These are phyloP conservation scores for Aspergillus novofumigatus DNA, from an alignment of 2,329 filamentous ascomycete genomes.

Conservation along the genomic window DNA sequence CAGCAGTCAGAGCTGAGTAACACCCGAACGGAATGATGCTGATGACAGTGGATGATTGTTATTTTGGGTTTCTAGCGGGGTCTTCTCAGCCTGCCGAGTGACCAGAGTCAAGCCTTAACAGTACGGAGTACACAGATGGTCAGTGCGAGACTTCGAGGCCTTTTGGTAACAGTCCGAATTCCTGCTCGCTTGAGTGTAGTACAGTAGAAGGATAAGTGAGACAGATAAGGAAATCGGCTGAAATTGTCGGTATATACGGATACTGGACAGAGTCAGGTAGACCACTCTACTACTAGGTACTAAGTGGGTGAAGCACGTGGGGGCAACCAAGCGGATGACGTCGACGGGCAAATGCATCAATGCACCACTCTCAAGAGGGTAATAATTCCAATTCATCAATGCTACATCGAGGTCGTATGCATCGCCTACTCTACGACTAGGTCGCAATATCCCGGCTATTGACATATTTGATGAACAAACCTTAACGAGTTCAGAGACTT, in stretches of 20 bases:
- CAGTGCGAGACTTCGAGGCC: background rate
- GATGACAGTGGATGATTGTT: background rate
- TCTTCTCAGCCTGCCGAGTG: background rate
- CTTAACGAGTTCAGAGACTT: background rate
- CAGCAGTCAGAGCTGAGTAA: background rate
- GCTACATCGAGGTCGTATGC: background rate
- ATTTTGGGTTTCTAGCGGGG: background rate
- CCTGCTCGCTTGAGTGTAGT: background rate
- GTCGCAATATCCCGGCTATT: background rate
- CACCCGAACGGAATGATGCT: background rate
- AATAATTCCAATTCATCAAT: background rate
- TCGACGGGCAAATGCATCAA: background rate
- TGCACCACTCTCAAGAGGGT: background rate
- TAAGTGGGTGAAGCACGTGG: background rate
- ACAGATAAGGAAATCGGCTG: background rate
- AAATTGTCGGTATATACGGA: no score
- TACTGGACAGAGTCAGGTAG: no score
- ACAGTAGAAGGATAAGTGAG: background rate
- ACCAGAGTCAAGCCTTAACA: background rate
- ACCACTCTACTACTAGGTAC: no score
- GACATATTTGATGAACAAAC: background rate
- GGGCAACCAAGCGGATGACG: background rate
- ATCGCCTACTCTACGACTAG: no score
- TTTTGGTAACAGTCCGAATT: background rate
- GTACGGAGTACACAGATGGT: background rate